These are phyloP conservation scores for Ogataea siamensis DNA, from an alignment of 805 yeast species.

Conservation along the genomic window DNA sequence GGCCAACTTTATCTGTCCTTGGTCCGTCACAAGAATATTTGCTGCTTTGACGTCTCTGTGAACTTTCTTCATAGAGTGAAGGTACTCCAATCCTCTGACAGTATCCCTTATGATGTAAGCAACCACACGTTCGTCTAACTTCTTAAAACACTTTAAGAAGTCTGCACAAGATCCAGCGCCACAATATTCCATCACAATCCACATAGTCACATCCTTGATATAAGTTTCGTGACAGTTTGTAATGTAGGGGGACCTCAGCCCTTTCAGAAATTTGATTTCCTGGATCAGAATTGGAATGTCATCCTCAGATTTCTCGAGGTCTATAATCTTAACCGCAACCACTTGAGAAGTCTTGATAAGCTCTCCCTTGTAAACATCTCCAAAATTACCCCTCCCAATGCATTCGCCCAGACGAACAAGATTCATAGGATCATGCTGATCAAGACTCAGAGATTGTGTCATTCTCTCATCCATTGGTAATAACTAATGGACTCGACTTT, in stretches of 20 bases:
- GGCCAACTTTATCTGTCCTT: conserved; percentile 75
- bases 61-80: conserved; percentile 72
- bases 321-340: conserved; percentile 86
- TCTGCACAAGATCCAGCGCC: conserved; percentile 93
- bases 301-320: conserved; percentile 75
- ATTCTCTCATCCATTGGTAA: conserved; percentile 2
- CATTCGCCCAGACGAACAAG: conserved; percentile 44
- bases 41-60: conserved; percentile 93
- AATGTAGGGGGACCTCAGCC: conserved; percentile 61
- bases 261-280: conserved; percentile 75
- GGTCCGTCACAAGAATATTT: conserved; percentile 69
- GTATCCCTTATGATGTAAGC: conserved; percentile 63
- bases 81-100: conserved; percentile 67
- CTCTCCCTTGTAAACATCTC: conserved; percentile 73
- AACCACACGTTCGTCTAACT: conserved; percentile 56
- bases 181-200: conserved; percentile 93
- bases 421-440: conserved; percentile 20
- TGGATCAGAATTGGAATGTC: conserved; percentile 68
- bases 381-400: conserved; percentile 83
- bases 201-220: conserved; percentile 64
- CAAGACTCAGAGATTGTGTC: neutral
- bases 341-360: conserved; percentile 34
- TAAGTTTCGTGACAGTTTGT: conserved; percentile 67
- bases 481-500: neutral
- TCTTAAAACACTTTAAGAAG: conserved; percentile 54